A percentile compares a stretch with the other conserved stretches of the same genome.
Evolutionary conservation across 2,329 filamentous ascomycete species (phyloP).

Genomic region (Blumeria graminis): DNA sequence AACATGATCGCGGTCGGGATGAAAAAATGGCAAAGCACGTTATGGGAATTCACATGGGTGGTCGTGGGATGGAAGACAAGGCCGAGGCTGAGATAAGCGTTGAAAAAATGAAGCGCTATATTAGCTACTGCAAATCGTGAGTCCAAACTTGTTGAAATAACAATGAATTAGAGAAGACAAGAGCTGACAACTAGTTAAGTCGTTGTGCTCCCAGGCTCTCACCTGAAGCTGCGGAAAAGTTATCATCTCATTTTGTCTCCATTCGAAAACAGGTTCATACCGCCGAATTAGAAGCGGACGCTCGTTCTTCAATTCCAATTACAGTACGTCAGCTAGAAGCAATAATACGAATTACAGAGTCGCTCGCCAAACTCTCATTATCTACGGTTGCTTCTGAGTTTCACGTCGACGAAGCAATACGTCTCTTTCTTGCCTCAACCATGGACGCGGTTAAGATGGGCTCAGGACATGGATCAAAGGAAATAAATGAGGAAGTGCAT

Average conservation of each 20-base stretch:
- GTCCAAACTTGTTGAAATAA: slow-evolving; percentile 15
- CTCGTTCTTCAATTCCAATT: slow-evolving; percentile 83
- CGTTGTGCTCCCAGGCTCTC: slow-evolving; percentile 83
- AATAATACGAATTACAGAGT: slow-evolving; percentile 91
- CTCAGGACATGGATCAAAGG: slow-evolving; percentile 57
- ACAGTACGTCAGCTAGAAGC: slow-evolving; percentile 93
- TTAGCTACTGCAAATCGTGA: slow-evolving; percentile 89
- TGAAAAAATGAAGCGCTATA: slow-evolving; percentile 92
- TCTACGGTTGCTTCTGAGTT: slow-evolving; percentile 68
- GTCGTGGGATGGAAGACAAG: slow-evolving; percentile 57
- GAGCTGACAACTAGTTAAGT: slow-evolving; percentile 19
- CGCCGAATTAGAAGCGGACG: slow-evolving; percentile 70
- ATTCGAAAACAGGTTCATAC: slow-evolving; percentile 87
- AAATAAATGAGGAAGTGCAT: slow-evolving; percentile 71
- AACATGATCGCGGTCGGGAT: slow-evolving; percentile 73
- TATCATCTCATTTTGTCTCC: slow-evolving; percentile 90
- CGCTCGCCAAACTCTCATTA: slow-evolving; percentile 73
- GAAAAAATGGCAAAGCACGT: slow-evolving; percentile 91
- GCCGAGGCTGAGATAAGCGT: slow-evolving; percentile 73
- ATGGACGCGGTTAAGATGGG: slow-evolving; percentile 96
- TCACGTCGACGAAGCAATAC: slow-evolving; percentile 93
- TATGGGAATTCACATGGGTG: slow-evolving; percentile 91
- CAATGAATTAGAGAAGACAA: neutral
- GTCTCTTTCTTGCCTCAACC: slow-evolving; percentile 82
- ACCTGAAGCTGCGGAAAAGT: slow-evolving; percentile 76